Percentiles rank a stretch among this genome's conserved stretches.
phyloP scores from a whole-genome alignment of 2,329 filamentous ascomycete genomes.

The Beauveria asiatica region DNA sequence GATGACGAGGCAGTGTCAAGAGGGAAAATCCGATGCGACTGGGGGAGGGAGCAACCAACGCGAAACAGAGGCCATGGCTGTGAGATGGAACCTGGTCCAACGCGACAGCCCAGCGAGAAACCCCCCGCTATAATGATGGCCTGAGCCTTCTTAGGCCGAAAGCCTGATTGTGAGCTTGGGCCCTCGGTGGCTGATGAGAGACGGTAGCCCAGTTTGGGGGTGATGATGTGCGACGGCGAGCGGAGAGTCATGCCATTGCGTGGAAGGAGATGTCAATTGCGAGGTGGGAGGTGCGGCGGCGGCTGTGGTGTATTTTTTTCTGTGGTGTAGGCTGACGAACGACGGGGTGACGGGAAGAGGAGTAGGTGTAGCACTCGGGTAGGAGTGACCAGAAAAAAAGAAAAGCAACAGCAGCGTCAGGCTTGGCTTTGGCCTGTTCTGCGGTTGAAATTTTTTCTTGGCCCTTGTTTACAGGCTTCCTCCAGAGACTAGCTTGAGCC shows the following conservation, averaged over 20 bases:
- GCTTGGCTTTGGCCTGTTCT: background rate
- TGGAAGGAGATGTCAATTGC: conserved; percentile 1
- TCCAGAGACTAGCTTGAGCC: background rate
- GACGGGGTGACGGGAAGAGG: background rate
- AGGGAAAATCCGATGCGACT: conserved; percentile 6
- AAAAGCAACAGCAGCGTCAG: background rate
- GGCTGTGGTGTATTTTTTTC: conserved; percentile 4
- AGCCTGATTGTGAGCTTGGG: conserved; percentile 10
- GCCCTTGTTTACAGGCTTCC: background rate
- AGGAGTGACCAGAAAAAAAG: background rate
- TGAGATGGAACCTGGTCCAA: conserved; percentile 9
- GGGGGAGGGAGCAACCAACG: conserved; percentile 8
- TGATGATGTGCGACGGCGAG: background rate
- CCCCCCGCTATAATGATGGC: conserved; percentile 11
- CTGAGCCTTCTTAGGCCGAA: conserved; percentile 7
- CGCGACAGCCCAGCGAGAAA: conserved; percentile 7
- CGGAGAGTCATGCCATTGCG: conserved; percentile 8
- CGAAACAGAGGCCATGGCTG: conserved; percentile 12
- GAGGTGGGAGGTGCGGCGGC: conserved; percentile 1
- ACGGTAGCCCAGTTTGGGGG: background rate
- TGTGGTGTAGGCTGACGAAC: conserved; percentile 1
- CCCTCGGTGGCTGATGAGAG: conserved; percentile 4
- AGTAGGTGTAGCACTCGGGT: background rate
- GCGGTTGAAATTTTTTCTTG: background rate
- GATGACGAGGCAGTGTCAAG: background rate